Evolutionary conservation across 1,284 basidiomycete genomes (phyloP).

Genomic region (Microstroma glucosiphilum): DNA sequence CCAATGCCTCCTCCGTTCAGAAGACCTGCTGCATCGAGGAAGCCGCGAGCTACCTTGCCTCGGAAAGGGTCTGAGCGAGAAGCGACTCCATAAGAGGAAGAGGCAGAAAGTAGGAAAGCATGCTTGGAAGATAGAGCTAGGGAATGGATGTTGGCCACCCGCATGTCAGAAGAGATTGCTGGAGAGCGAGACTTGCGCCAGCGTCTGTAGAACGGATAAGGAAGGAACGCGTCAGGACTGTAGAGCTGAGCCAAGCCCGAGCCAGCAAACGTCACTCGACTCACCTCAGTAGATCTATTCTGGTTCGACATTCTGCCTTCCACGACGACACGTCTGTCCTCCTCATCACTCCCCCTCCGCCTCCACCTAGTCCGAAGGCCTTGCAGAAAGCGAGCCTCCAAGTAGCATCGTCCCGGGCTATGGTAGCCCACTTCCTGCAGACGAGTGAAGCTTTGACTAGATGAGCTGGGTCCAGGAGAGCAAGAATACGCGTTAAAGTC

Average conservation of each 20-base stretch:
- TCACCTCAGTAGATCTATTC: conserved; percentile 29
- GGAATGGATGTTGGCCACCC: conserved; percentile 37
- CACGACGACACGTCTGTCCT: conserved; percentile 56
- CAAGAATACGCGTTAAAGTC: conserved; percentile 71
- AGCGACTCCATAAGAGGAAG: conserved; percentile 66
- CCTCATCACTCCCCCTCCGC: conserved; percentile 52
- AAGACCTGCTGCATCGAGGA: conserved; percentile 63
- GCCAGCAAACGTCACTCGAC: not conserved
- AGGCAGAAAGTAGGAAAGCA: conserved; percentile 61
- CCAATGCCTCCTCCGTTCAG: conserved; percentile 62
- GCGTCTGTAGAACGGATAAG: conserved; percentile 54
- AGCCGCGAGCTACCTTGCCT: conserved; percentile 64
- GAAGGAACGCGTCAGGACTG: not conserved
- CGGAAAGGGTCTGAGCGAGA: conserved; percentile 67
- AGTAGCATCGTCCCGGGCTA: conserved; percentile 70
- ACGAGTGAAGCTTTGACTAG: conserved; percentile 61
- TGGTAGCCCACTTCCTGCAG: conserved; percentile 59
- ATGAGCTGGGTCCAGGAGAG: conserved; percentile 64
- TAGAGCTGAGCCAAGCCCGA: conserved; percentile 53
- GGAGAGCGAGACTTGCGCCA: conserved; percentile 65
- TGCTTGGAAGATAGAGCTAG: conserved; percentile 56
- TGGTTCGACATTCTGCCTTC: conserved; percentile 38
- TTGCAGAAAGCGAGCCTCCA: conserved; percentile 74
- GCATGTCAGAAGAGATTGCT: conserved; percentile 53
- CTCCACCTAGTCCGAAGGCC: conserved; percentile 63